A percentile compares a stretch with the other conserved stretches of the same genome.
Evolutionary conservation across 2,329 filamentous ascomycete species (phyloP).

Genomic region (Rutstroemia sp.): DNA sequence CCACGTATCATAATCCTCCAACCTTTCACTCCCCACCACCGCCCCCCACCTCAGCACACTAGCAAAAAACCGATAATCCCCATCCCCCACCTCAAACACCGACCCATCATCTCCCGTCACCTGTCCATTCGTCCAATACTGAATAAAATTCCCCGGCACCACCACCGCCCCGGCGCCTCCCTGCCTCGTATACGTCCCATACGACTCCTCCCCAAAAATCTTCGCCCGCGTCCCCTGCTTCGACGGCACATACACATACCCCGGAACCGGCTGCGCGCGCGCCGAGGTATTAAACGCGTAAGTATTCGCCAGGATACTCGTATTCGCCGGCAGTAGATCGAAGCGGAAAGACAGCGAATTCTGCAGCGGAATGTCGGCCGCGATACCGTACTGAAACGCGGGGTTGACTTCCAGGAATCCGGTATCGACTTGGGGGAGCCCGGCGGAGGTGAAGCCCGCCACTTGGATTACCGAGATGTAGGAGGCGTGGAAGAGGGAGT

Average conservation of each 20-base stretch:
- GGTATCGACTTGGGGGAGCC: neutral
- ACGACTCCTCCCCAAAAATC: slow-evolving; percentile 4
- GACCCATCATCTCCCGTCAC: neutral
- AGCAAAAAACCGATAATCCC: slow-evolving; percentile 7
- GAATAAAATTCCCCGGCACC: slow-evolving; percentile 2
- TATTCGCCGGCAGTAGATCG: slow-evolving; percentile 9
- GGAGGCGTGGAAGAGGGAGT: slow-evolving; percentile 18
- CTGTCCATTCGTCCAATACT: slow-evolving; percentile 1
- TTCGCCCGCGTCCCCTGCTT: neutral
- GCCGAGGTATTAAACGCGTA: neutral
- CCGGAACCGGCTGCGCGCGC: no score
- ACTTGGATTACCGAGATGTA: slow-evolving; percentile 3
- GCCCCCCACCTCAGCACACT: slow-evolving; percentile 9
- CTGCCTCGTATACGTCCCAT: slow-evolving; percentile 4
- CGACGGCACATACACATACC: neutral
- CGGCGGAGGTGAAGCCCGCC: neutral
- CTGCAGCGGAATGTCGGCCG: slow-evolving; percentile 3
- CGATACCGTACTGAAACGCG: neutral
- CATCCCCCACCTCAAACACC: slow-evolving; percentile 3
- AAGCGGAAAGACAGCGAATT: slow-evolving; percentile 1
- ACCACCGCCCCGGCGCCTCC: neutral
- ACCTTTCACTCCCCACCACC: neutral
- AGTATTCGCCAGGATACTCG: neutral
- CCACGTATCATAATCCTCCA: slow-evolving; percentile 8
- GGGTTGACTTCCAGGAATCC: slow-evolving; percentile 6